A percentile compares a stretch with the other conserved stretches of the same genome.
Evolutionary conservation across 139 green algal genomes (phyloP).

Genomic region (Chlamydomonas schloesseri): DNA sequence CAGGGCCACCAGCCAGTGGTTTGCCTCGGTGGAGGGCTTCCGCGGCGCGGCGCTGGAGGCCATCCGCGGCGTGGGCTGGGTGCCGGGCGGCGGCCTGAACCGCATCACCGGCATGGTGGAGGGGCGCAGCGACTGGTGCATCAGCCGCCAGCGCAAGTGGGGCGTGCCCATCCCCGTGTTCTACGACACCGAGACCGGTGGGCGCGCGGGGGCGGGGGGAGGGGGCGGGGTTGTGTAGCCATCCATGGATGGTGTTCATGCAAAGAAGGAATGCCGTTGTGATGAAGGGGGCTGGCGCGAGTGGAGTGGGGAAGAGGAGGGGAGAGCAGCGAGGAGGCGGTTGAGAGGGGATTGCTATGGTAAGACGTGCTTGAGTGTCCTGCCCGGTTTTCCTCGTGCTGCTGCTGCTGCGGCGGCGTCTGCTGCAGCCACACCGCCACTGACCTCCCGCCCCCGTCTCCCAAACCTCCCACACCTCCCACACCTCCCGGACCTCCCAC

Average conservation of each 20-base stretch:
- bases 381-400: no score
- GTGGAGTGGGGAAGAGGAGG: no score
- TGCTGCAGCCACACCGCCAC: no score
- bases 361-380: no score
- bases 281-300: no score
- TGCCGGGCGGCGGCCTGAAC: conserved; percentile 81
- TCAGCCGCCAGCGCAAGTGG: conserved; percentile 97
- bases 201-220: background rate
- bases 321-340: no score
- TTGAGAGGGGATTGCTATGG: no score
- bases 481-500: background rate
- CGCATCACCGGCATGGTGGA: conserved; percentile 94
- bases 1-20: conserved; percentile 95
- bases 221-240: background rate
- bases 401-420: no score
- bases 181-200: conserved; percentile 90
- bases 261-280: no score
- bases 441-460: background rate
- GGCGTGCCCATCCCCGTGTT: conserved; percentile 99
- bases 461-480: background rate
- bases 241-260: no score
- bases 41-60: conserved; percentile 77
- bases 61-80: conserved; percentile 89
- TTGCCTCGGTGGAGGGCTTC: conserved; percentile 93
- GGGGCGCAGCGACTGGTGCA: conserved; percentile 97